Evolutionary conservation across 345 rosid species (phyloP), one percentile per base, ranked within the genome.

Genomic region (Populus nigra): DNA sequence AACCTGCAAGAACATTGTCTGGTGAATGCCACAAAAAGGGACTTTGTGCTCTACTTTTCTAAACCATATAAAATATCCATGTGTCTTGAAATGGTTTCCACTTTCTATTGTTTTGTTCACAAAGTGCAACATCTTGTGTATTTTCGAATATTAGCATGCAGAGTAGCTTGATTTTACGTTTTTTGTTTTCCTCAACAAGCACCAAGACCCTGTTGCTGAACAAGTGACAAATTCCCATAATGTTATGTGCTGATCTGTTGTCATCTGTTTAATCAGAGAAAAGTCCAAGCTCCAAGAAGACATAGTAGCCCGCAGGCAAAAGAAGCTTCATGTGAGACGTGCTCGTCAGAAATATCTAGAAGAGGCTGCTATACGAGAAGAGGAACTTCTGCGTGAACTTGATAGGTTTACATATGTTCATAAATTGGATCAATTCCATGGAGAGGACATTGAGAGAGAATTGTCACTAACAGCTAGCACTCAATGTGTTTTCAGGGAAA

Each of bases 301-400:
- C 39, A 82, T 91, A 75, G 71, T 88, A 38, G 86, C 85, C 73
- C 91, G 88, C 76, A 84, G 91, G 83, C 93, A 92, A 78, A 89
- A 87, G 87, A 91, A 88, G 74, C 88, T 88, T 76, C 86, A 88
- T 20, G 70, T 85, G 87, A 87, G 90, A 80, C 90, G 74, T 66
- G 78, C 81, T 72, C 95, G 95, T 71, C 91, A 87, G 78, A 91
- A 89, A 80, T 88, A 88, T 82, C 82, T 88, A 23, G 97, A 93
- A 80, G 95, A 88, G 74, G 88, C 91, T 66, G 88, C 92, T 82
- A 78, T 88, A 67, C 85, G 78, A 65, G 97, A 93, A 84, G 89
- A 90, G 67, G 88, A 89, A 72, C 91, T 91, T 78, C 77, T 89
- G 76, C 91, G 79, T 72, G 93, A 93, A 83, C 90, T 93, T 76